Percentiles rank a stretch among this genome's conserved stretches.
Evolutionary conservation across 2,329 filamentous ascomycete genomes (phyloP).

Genomic region (Fusarium azukiicola): DNA sequence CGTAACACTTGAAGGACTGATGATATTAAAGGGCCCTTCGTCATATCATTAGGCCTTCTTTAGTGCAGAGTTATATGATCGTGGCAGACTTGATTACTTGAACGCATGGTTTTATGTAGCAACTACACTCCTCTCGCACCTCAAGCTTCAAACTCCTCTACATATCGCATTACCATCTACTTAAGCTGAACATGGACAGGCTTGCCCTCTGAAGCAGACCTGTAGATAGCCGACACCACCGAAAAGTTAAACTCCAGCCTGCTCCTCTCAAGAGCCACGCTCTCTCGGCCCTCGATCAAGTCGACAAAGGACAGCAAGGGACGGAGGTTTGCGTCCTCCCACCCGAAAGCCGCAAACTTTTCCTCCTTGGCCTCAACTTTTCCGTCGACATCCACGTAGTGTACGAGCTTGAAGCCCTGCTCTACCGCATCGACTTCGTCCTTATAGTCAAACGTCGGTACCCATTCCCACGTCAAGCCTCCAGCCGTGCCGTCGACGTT

Average conservation of each 20-base stretch:
- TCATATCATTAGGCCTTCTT: no score
- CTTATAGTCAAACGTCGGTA: slow-evolving; percentile 40
- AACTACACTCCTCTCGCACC: no score
- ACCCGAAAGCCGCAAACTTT: slow-evolving; percentile 35
- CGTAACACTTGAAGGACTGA: no score
- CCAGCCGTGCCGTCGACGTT: slow-evolving; percentile 36
- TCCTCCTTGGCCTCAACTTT: slow-evolving; percentile 29
- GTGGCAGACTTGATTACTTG: no score
- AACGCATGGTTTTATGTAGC: no score
- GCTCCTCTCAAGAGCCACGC: slow-evolving; percentile 32
- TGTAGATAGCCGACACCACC: slow-evolving; percentile 36
- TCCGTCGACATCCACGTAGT: slow-evolving; percentile 33
- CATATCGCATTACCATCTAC: neutral
- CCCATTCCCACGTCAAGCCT: slow-evolving; percentile 38
- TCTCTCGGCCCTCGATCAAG: slow-evolving; percentile 33
- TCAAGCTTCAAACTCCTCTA: neutral
- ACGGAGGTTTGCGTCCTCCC: slow-evolving; percentile 38
- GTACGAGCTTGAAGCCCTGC: slow-evolving; percentile 33
- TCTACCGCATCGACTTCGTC: slow-evolving; percentile 23
- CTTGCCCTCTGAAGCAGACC: slow-evolving; percentile 31
- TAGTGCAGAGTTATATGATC: no score
- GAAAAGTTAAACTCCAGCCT: slow-evolving; percentile 36
- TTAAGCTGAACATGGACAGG: slow-evolving; percentile 31
- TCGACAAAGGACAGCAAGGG: slow-evolving; percentile 37
- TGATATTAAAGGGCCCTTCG: no score